A percentile compares a stretch with the other conserved stretches of the same genome.
phyloP scores from a whole-genome alignment of 768 basidiomycete genomes.

The Suillus lakei region DNA sequence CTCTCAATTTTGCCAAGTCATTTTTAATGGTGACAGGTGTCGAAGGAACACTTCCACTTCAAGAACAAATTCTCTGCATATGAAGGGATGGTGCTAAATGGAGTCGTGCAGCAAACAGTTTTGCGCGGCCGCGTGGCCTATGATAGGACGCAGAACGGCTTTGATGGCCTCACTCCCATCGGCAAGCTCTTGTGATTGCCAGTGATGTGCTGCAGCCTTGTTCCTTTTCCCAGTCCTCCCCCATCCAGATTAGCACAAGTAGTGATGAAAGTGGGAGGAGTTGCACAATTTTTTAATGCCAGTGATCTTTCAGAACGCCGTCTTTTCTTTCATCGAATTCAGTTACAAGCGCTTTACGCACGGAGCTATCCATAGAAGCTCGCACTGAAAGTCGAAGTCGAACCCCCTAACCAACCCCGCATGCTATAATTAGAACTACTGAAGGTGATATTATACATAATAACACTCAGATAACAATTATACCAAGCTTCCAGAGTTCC shows the following conservation, averaged over 20 bases:
- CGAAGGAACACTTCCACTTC: constrained; percentile 74
- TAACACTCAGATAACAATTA: not conserved
- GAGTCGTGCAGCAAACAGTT: constrained; percentile 77
- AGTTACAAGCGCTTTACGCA: not conserved
- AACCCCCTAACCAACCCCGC: not conserved
- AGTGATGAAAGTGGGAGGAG: too few species aligned
- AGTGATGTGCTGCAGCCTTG: not conserved
- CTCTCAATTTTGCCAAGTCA: constrained; percentile 1
- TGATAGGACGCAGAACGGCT: constrained; percentile 43
- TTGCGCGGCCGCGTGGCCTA: constrained; percentile 80
- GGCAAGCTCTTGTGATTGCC: constrained; percentile 43
- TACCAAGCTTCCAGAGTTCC: not conserved
- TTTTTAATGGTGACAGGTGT: constrained; percentile 55
- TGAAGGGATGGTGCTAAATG: constrained; percentile 70
- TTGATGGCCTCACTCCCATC: constrained; percentile 36
- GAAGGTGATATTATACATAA: not conserved
- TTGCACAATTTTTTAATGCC: not conserved
- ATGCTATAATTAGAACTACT: not conserved
- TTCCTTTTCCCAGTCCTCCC: not conserved
- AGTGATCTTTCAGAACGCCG: not conserved
- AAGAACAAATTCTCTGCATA: constrained; percentile 96
- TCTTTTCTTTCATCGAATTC: not conserved
- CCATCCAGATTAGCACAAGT: not conserved
- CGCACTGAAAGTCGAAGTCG: not conserved
- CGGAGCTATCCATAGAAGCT: too few species aligned